These are phyloP conservation scores for Colletotrichum coccodes DNA, from an alignment of 2,329 filamentous ascomycete genomes.

Conservation along the genomic window DNA sequence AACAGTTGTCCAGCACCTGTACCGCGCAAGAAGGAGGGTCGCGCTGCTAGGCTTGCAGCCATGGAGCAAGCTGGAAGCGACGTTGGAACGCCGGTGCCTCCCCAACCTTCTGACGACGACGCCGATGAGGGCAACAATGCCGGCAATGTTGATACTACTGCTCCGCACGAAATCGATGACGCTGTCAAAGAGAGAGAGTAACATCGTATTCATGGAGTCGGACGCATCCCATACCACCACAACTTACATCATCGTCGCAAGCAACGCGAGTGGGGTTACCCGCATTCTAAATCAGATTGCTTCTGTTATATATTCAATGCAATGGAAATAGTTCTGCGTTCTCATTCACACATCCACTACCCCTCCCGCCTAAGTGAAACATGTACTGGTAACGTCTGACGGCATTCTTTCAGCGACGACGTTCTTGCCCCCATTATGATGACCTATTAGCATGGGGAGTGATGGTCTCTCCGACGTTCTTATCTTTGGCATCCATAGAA, in stretches of 20 bases:
- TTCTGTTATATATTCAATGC: not conserved
- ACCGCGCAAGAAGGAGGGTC: constrained; percentile 65
- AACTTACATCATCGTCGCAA: not conserved
- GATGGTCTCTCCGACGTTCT: constrained; percentile 28
- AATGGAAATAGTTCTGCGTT: not conserved
- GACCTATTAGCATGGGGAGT: constrained; percentile 14
- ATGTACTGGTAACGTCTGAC: not conserved
- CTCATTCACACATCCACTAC: constrained; percentile 1
- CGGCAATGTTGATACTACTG: not conserved
- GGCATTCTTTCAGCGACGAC: not conserved
- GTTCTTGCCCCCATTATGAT: not conserved
- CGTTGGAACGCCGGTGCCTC: not conserved
- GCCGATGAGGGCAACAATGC: not conserved
- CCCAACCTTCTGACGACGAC: not conserved
- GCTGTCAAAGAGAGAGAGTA: not conserved
- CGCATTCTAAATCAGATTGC: not conserved
- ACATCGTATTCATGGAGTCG: no score
- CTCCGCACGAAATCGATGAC: not conserved
- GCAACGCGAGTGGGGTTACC: not conserved
- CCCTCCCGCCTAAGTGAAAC: not conserved
- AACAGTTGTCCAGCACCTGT: constrained; percentile 52
- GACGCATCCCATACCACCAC: not conserved
- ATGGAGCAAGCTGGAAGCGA: constrained; percentile 42
- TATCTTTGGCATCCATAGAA: constrained; percentile 27
- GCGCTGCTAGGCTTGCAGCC: constrained; percentile 62